A percentile compares a stretch with the other conserved stretches of the same genome.
These are phyloP conservation scores for Selaginella tamariscina DNA, from an alignment of 75 land plant species.

Conservation along the genomic window DNA sequence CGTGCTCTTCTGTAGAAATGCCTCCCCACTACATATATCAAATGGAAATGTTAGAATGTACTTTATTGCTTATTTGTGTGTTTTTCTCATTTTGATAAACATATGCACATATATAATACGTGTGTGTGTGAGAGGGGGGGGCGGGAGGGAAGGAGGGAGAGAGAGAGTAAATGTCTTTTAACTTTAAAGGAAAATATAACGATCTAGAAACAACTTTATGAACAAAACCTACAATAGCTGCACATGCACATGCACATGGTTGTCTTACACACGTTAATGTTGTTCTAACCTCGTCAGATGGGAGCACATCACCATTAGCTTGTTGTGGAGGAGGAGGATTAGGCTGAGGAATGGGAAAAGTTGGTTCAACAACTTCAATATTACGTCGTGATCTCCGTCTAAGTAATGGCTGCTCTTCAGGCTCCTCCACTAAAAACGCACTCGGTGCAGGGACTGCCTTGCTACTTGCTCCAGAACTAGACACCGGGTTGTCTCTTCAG, in stretches of 20 bases:
- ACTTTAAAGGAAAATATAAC: too few relatives aligned
- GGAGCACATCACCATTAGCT: conserved; percentile 6
- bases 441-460: not conserved
- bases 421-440: not conserved
- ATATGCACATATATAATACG: too few relatives aligned
- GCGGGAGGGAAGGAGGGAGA: too few relatives aligned
- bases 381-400: not conserved
- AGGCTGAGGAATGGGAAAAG: not conserved
- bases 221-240: too few relatives aligned
- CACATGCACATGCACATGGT: too few relatives aligned
- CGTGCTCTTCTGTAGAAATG: conserved; percentile 78
- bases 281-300: conserved; percentile 5
- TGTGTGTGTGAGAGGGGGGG: too few relatives aligned
- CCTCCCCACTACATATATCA: conserved; percentile 67
- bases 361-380: not conserved
- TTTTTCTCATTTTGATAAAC: too few relatives aligned
- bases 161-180: too few relatives aligned
- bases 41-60: not conserved
- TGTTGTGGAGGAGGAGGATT: not conserved
- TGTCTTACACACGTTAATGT: too few relatives aligned
- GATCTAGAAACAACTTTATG: too few relatives aligned
- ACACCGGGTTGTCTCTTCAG: not conserved
- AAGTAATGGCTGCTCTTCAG: not conserved
- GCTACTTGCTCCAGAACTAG: not conserved
- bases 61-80: too few relatives aligned